A percentile compares a stretch with the other conserved stretches of the same genome.
Evolutionary conservation across 768 basidiomycete genomes (phyloP).

Genomic region (Pleurotus citrinopileatus): DNA sequence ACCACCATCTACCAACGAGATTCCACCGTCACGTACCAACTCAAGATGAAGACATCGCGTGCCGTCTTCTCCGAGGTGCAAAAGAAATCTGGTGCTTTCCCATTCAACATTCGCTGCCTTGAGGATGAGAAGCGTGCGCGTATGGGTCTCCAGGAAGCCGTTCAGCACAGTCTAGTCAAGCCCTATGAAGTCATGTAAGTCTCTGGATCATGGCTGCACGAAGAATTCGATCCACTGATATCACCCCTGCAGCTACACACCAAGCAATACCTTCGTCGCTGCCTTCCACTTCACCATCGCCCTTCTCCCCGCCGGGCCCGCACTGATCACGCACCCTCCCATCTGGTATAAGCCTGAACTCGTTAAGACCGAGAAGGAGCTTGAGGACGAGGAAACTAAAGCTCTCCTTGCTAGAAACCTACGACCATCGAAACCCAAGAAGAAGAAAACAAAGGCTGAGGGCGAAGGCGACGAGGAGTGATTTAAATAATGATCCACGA

Average conservation of each 20-base stretch:
- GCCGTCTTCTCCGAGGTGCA: conserved; percentile 97
- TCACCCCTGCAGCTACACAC: conserved; percentile 81
- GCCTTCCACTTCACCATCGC: conserved; percentile 98
- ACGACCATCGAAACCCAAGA: conserved; percentile 88
- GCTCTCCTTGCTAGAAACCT: conserved; percentile 72
- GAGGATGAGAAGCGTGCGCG: conserved; percentile 96
- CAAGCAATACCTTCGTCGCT: conserved; percentile 80
- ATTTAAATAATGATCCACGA: too few relatives aligned
- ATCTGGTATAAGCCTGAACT: conserved; percentile 93
- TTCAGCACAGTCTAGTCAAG: conserved; percentile 90
- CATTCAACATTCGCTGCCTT: conserved; percentile 91
- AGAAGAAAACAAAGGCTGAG: conserved; percentile 71
- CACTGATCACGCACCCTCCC: conserved; percentile 84
- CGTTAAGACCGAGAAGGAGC: conserved; percentile 84
- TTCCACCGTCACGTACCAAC: conserved; percentile 82
- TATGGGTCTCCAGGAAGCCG: conserved; percentile 94
- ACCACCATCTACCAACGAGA: conserved; percentile 94
- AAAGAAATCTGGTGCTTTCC: conserved; percentile 97
- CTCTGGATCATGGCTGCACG: too few relatives aligned
- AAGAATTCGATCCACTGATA: too few relatives aligned
- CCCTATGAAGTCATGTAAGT: conserved; percentile 93
- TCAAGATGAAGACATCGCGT: conserved; percentile 97
- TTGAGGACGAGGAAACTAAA: conserved; percentile 87
- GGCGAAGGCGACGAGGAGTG: conserved; percentile 35
- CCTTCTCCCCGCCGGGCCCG: conserved; percentile 84